A percentile compares a stretch with the other conserved stretches of the same genome.
phyloP scores from a whole-genome alignment of 148 eudicot genomes.

The Silene conica region DNA sequence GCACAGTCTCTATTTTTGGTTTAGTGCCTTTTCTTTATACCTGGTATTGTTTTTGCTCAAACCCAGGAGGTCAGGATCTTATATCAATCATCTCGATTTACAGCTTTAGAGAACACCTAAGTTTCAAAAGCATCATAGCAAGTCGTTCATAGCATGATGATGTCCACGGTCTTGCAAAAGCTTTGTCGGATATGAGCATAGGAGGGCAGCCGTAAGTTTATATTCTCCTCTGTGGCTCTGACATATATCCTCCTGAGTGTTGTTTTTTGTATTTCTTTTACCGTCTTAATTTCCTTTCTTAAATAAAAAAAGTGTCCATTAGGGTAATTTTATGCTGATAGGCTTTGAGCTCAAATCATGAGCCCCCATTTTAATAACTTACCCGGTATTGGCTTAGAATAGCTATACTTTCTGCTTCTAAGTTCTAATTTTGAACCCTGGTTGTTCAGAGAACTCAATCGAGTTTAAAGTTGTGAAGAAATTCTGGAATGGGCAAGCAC shows the following conservation, averaged over 20 bases:
- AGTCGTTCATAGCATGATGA: constrained; percentile 66
- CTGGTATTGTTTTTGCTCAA: constrained; percentile 47
- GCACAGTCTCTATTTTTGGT: constrained; percentile 59
- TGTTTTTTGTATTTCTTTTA: neutral
- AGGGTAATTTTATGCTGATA: too few species aligned
- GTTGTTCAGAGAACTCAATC: too few species aligned
- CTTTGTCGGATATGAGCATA: constrained; percentile 59
- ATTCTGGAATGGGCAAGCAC: too few species aligned
- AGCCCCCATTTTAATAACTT: too few species aligned
- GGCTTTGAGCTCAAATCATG: too few species aligned
- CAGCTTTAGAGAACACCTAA: constrained; percentile 87
- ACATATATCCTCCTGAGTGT: neutral
- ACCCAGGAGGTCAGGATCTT: neutral
- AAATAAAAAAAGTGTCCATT: too few species aligned
- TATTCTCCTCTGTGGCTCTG: neutral
- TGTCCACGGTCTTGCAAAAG: constrained; percentile 61
- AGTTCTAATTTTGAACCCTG: too few species aligned
- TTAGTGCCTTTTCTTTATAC: constrained; percentile 50
- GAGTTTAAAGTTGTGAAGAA: too few species aligned
- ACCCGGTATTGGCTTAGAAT: too few species aligned
- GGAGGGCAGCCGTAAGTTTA: constrained; percentile 89
- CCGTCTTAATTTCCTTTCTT: neutral
- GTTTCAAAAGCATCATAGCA: constrained; percentile 40
- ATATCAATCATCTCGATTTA: constrained; percentile 12
- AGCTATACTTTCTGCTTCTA: too few species aligned